Percentiles rank a stretch among this genome's conserved stretches.
phyloP scores from a whole-genome alignment of 2,329 filamentous ascomycete species.

The Eurotiales sp. region DNA sequence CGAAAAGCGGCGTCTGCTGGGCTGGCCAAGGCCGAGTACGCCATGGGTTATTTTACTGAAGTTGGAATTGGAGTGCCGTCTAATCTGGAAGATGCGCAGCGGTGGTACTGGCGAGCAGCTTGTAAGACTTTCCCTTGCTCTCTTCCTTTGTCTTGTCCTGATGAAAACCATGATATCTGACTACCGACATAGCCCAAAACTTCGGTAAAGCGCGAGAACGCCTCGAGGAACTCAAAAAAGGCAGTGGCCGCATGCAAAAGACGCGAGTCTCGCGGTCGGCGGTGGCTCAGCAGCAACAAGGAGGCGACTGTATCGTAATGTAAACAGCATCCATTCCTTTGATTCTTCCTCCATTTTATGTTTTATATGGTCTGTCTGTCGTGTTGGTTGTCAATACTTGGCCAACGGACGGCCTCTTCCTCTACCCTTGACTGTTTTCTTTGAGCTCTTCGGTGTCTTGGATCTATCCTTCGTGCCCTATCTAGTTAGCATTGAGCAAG shows the following conservation, averaged over 20 bases:
- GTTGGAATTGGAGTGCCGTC: constrained; percentile 84
- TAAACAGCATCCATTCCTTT: constrained; percentile 39
- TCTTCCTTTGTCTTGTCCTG: no score
- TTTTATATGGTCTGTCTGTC: no score
- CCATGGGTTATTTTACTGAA: constrained; percentile 97
- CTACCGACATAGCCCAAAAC: constrained; percentile 68
- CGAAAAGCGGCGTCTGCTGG: constrained; percentile 86
- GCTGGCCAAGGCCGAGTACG: constrained; percentile 90
- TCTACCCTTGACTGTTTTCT: no score
- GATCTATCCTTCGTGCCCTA: not conserved
- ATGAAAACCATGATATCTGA: not conserved
- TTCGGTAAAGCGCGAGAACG: constrained; percentile 90
- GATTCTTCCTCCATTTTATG: not conserved
- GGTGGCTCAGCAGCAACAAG: constrained; percentile 78
- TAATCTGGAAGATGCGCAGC: constrained; percentile 90
- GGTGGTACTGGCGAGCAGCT: constrained; percentile 97
- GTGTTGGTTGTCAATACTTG: not conserved
- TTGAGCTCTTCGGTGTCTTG: not conserved
- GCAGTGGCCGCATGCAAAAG: constrained; percentile 68
- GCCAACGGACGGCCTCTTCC: no score
- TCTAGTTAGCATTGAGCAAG: no score
- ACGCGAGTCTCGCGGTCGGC: constrained; percentile 78
- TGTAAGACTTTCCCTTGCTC: constrained; percentile 58
- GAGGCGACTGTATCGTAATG: constrained; percentile 77
- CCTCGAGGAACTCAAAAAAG: constrained; percentile 84